Evolutionary conservation across 495 filamentous ascomycete genomes (phyloP), one percentile per base, ranked within the genome.

Genomic region (Talaromyces liani): DNA sequence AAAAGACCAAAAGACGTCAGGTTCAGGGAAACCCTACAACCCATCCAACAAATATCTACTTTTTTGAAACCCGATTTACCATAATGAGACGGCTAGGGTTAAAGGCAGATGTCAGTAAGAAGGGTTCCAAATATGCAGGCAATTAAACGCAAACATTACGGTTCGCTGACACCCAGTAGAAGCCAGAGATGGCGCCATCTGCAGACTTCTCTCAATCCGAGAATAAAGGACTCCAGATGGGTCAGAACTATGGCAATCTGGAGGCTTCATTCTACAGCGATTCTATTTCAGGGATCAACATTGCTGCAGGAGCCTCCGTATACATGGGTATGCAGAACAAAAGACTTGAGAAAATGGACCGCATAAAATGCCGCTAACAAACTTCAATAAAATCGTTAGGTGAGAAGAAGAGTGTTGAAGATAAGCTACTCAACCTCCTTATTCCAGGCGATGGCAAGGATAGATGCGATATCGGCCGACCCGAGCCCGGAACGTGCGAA

Each of bases 191-290:
- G 27, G 55, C 55, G 27, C 24, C 55, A 8, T 33, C 22, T n/a
- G 55, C 59, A 16, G 41, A 41, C 41, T 61, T 61, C 34, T 61
- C 59, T 4, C 10, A 51, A 31, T 61, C 59, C 59, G 59, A 51
- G 59, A 61, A 61, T 16, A 51, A 45, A 61, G 59, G 59, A 51
- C 59, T 61, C 34, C 59, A 61, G 34, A 61, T 61, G 29, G 59
- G 59, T 18, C 59, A 61, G 33, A 61, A 61, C 24, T 51, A 45
- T 41, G 59, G 59, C 59, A 61, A 20, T 12, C 18, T 61, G 8
- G 41, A 61, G 34, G 41, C 59, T 25, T 45, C 59, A 16, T 61
- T 61, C 55, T 33, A 58, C 55, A 58, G 55, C 14, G 55, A 58
- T n/a, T 58, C 55, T 16, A 58, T 58, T 0, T 14, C 4, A 31